These are phyloP conservation scores for Bassia scoparia DNA, from an alignment of 148 eudicot species.

Conservation along the genomic window DNA sequence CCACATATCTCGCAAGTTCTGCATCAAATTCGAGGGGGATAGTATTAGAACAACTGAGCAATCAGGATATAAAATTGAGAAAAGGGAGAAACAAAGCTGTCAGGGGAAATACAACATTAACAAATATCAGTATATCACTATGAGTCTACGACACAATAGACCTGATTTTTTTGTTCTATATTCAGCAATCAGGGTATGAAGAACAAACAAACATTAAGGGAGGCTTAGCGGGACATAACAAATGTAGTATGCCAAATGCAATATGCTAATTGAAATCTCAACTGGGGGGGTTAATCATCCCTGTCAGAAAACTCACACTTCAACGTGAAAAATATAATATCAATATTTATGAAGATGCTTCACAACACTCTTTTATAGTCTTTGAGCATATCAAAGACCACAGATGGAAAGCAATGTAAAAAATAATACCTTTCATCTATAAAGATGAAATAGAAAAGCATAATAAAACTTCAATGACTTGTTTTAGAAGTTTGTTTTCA, in stretches of 20 bases:
- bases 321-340: not conserved
- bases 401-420: not conserved
- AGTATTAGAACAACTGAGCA: not conserved
- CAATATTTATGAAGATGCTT: not conserved
- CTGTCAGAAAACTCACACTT: not conserved
- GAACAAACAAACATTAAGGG: too few species aligned
- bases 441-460: not conserved
- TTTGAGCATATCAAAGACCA: not conserved
- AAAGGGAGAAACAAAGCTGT: not conserved
- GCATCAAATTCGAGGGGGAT: conserved; percentile 13
- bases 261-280: not conserved
- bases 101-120: not conserved
- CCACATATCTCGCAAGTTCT: conserved; percentile 89
- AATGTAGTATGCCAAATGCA: too few species aligned
- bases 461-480: not conserved
- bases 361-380: not conserved
- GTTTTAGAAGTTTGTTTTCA: not conserved
- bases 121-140: too few species aligned
- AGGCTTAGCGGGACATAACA: not conserved
- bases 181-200: too few species aligned
- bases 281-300: not conserved
- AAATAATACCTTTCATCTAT: too few species aligned
- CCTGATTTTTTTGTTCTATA: too few species aligned
- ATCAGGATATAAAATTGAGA: not conserved
- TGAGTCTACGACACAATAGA: too few species aligned